These are phyloP conservation scores for Xenoacremonium recifei DNA, from an alignment of 2,329 filamentous ascomycete genomes.

Conservation along the genomic window DNA sequence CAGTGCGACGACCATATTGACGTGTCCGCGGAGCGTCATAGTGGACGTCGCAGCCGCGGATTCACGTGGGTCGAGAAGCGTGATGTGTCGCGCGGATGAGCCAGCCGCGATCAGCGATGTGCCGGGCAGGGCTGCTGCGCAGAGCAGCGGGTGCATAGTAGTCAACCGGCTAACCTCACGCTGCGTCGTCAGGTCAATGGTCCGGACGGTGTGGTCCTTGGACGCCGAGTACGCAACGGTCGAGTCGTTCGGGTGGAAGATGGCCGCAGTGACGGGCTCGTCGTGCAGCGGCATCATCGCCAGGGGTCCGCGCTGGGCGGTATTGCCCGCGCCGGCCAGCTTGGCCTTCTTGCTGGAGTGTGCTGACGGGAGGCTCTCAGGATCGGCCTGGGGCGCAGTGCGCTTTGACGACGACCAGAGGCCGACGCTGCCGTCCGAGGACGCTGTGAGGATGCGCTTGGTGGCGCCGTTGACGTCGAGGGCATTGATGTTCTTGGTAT, in stretches of 20 bases:
- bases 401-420: slow-evolving; percentile 83
- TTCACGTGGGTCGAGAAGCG: slow-evolving; percentile 85
- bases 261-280: slow-evolving; percentile 71
- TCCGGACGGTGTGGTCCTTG: slow-evolving; percentile 86
- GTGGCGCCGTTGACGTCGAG: slow-evolving; percentile 72
- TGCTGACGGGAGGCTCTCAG: slow-evolving; percentile 65
- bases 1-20: slow-evolving; percentile 64
- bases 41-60: slow-evolving; percentile 74
- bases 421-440: slow-evolving; percentile 79
- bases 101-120: slow-evolving; percentile 67
- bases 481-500: slow-evolving; percentile 71
- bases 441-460: slow-evolving; percentile 80
- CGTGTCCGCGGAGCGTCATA: slow-evolving; percentile 89
- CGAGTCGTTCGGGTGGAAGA: slow-evolving; percentile 81
- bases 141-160: slow-evolving; percentile 80
- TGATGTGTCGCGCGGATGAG: slow-evolving; percentile 82
- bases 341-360: slow-evolving; percentile 77
- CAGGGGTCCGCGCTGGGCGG: slow-evolving; percentile 76
- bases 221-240: slow-evolving; percentile 91
- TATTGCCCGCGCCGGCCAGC: slow-evolving; percentile 41
- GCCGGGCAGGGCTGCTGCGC: slow-evolving; percentile 70
- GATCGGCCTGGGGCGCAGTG: slow-evolving; percentile 70
- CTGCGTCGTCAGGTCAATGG: slow-evolving; percentile 84
- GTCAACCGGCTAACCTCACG: slow-evolving; percentile 77
- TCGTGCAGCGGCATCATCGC: slow-evolving; percentile 71